phyloP scores from a whole-genome alignment of 2,329 filamentous ascomycete genomes.

The Pestalotiopsis sp. region DNA sequence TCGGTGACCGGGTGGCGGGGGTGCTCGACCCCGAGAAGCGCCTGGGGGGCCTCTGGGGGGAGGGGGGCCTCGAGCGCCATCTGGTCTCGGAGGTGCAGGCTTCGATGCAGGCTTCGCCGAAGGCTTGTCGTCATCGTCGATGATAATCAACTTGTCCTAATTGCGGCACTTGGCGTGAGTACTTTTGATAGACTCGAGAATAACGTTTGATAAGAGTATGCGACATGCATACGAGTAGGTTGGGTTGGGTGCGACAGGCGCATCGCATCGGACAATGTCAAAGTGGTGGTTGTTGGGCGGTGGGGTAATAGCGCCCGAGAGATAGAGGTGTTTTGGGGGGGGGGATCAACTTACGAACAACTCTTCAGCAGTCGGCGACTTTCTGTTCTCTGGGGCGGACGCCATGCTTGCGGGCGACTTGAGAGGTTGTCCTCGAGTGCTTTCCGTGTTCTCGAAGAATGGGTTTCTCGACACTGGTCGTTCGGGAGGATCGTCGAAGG shows the following conservation, averaged over 20 bases:
- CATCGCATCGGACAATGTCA: not conserved
- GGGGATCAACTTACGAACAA: conserved; percentile 69
- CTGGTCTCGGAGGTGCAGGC: conserved; percentile 24
- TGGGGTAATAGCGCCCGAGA: not conserved
- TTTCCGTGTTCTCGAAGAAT: conserved; percentile 63
- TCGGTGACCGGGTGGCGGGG: conserved; percentile 52
- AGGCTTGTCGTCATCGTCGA: conserved; percentile 49
- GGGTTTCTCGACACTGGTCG: conserved; percentile 74
- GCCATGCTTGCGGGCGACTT: conserved; percentile 54
- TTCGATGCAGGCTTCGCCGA: conserved; percentile 28
- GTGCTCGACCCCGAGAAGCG: conserved; percentile 44
- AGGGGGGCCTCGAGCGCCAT: conserved; percentile 33
- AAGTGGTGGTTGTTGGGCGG: not conserved
- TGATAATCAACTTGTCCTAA: conserved; percentile 68
- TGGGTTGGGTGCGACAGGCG: not conserved
- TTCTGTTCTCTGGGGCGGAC: conserved; percentile 43
- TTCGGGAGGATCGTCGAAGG: conserved; percentile 60
- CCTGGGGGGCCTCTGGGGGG: conserved; percentile 41
- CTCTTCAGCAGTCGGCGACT: conserved; percentile 64
- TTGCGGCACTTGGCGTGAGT: conserved; percentile 22
- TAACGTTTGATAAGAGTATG: not conserved
- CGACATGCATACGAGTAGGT: not conserved
- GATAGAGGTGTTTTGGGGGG: conserved; percentile 11
- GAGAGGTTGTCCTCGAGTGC: conserved; percentile 30
- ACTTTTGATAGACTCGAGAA: not conserved